Evolutionary conservation across 257 asterid species (phyloP).

Genomic region (Sherardia arvensis): DNA sequence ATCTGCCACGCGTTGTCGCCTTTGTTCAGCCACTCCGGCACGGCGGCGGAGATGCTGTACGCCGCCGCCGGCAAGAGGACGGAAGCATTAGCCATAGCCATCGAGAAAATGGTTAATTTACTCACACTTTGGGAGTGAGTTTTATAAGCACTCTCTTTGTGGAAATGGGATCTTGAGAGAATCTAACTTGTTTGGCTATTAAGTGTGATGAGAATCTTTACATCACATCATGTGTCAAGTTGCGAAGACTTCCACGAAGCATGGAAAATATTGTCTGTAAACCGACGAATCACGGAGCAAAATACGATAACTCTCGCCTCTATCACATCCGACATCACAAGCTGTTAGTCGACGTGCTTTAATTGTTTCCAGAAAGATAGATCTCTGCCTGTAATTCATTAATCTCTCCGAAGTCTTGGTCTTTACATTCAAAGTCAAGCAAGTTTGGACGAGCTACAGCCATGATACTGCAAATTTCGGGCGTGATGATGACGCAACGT

Average conservation of each 20-base stretch:
- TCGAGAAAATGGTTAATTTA: too few relatives aligned
- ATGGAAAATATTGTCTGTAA: too few relatives aligned
- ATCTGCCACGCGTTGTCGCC: conserved; percentile 98
- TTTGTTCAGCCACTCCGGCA: conserved; percentile 79
- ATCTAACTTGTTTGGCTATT: background rate
- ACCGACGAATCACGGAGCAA: too few relatives aligned
- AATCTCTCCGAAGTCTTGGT: background rate
- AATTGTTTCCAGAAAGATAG: background rate
- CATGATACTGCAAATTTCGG: background rate
- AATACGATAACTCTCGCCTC: too few relatives aligned
- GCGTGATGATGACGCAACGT: background rate
- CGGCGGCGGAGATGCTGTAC: conserved; percentile 32
- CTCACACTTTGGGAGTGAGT: background rate
- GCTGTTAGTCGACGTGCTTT: too few relatives aligned
- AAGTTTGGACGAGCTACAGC: background rate
- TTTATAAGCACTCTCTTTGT: background rate
- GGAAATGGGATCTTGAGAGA: conserved; percentile 10
- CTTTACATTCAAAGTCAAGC: conserved; percentile 2
- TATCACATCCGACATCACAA: too few relatives aligned
- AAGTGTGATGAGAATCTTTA: background rate
- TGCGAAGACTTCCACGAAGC: background rate
- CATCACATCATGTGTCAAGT: background rate
- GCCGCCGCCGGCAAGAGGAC: conserved; percentile 27
- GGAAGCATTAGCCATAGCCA: conserved; percentile 11
- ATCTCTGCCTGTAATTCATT: background rate